phyloP scores from a whole-genome alignment of 345 rosid genomes.

The Populus davidiana region DNA sequence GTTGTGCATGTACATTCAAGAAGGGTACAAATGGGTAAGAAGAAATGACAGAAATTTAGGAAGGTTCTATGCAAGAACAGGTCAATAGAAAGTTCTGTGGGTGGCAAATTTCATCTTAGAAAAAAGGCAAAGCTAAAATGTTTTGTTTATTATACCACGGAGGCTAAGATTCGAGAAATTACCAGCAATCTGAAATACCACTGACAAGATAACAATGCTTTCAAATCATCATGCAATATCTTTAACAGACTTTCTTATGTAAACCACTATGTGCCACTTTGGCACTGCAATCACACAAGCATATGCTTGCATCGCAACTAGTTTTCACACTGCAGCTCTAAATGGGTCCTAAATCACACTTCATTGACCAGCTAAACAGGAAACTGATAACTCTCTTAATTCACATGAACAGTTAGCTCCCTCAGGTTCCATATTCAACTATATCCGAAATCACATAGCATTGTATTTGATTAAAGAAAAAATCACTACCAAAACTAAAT shows the following conservation, averaged over 20 bases:
- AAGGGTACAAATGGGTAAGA: not conserved
- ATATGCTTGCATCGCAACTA: not conserved
- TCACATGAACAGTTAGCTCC: not conserved
- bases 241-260: not conserved
- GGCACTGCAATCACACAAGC: not conserved
- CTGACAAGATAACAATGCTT: too few relatives aligned
- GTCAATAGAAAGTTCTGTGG: not conserved
- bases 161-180: not conserved
- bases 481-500: conserved; percentile 13
- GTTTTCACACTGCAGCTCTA: not conserved
- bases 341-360: not conserved
- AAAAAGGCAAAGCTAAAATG: not conserved
- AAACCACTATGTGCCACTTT: not conserved
- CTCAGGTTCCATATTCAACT: not conserved
- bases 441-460: not conserved
- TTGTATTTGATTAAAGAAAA: not conserved
- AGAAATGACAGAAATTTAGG: not conserved
- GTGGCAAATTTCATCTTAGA: not conserved
- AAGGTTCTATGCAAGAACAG: not conserved
- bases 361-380: not conserved
- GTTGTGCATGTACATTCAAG: not conserved
- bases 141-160: not conserved
- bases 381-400: not conserved
- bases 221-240: not conserved
- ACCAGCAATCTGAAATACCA: not conserved